phyloP scores from a whole-genome alignment of 73 alveolate genomes.

The Durusdinium trenchii region DNA sequence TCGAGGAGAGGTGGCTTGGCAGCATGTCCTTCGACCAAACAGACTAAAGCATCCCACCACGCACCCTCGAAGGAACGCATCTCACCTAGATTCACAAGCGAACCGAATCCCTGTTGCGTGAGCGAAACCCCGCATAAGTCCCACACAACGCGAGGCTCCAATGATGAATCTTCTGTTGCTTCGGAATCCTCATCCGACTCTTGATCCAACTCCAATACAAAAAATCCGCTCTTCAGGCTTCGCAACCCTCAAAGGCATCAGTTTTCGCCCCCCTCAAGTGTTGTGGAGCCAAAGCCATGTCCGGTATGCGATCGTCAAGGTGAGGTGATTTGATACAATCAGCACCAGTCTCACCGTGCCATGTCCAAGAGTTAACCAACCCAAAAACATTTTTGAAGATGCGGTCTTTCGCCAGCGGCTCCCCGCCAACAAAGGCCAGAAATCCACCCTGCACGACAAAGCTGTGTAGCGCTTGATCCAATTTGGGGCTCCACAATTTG shows the following conservation, averaged over 20 bases:
- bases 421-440: conserved; percentile 57
- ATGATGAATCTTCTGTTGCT: neutral
- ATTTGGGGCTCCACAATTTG: conserved; percentile 51
- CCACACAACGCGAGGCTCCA: too few species aligned
- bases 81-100: conserved; percentile 35
- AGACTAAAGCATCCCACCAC: conserved; percentile 47
- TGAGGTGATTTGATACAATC: neutral
- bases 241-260: conserved; percentile 8
- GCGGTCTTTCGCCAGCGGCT: conserved; percentile 65
- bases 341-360: conserved; percentile 28
- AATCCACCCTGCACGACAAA: conserved; percentile 54
- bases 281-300: conserved; percentile 40
- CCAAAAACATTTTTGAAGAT: conserved; percentile 19
- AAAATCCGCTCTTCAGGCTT: conserved; percentile 17
- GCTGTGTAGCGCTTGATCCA: conserved; percentile 48
- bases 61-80: neutral
- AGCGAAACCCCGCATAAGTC: neutral
- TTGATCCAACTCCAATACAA: neutral
- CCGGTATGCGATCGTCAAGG: neutral
- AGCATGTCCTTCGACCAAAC: conserved; percentile 1
- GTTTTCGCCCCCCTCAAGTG: neutral
- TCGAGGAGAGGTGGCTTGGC: neutral
- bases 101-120: conserved; percentile 18
- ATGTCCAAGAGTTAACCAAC: conserved; percentile 52
- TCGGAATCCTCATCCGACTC: neutral